Conservation (phyloP, 108 stramenopile genomes). For the Conticribra guillardii region DNA sequence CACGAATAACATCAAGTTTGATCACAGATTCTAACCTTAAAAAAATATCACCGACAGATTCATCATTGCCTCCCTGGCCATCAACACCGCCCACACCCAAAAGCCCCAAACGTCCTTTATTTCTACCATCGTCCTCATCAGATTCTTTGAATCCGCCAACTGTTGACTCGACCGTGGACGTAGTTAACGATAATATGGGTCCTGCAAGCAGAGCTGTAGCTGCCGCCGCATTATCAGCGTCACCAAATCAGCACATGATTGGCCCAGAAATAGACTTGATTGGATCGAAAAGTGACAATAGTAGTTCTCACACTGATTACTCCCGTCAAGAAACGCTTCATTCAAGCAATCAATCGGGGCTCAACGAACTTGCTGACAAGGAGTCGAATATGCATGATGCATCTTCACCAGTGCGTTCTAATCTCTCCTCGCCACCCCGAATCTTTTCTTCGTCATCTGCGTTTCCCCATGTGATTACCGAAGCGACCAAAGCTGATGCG, state of each 20-base stretch:
- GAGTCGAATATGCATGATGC: not conserved
- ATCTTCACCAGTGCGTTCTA: not conserved
- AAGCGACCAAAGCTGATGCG: not conserved
- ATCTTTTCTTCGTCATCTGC: not conserved
- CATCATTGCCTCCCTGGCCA: not conserved
- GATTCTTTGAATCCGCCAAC: not conserved
- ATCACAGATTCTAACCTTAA: not conserved
- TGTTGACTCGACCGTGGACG: not conserved
- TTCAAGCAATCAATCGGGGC: not conserved
- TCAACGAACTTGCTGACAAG: not conserved
- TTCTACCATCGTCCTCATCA: not conserved
- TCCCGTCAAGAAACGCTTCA: not conserved
- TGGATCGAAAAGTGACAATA: not conserved
- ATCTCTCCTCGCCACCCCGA: not conserved
- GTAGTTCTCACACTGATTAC: not conserved
- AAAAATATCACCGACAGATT: not conserved
- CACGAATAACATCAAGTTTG: not conserved
- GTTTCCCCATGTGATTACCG: not conserved
- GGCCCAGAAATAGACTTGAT: not conserved
- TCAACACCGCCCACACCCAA: not conserved
- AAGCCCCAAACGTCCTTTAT: not conserved
- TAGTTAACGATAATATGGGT: not conserved
- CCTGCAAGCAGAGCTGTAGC: not conserved
- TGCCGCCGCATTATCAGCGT: not conserved
- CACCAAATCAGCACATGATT: not conserved